A percentile compares a stretch with the other conserved stretches of the same genome.
These are phyloP conservation scores for Pseudocercospora crystallina DNA, from an alignment of 2,329 filamentous ascomycete genomes.

Conservation along the genomic window DNA sequence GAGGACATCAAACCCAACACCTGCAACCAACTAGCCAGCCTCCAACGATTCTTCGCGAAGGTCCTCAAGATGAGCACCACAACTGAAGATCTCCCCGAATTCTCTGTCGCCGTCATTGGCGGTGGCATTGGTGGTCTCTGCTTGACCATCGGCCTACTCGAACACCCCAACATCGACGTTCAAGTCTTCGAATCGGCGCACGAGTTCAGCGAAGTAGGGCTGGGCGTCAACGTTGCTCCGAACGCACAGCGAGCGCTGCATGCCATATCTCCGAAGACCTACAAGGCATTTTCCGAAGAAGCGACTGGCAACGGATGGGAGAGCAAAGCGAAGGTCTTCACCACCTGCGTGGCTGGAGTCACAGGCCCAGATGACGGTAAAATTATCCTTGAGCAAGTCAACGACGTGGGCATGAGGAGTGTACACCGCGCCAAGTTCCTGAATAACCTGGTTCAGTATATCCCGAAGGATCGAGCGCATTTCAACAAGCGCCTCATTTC, in stretches of 20 bases:
- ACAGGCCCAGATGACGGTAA: slow-evolving; percentile 7
- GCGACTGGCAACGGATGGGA: background rate
- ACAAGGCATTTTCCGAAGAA: slow-evolving; percentile 13
- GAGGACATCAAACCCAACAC: too few relatives aligned
- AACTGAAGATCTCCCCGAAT: too few relatives aligned
- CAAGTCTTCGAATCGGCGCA: slow-evolving; percentile 57
- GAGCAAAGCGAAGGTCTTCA: slow-evolving; percentile 5
- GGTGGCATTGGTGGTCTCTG: slow-evolving; percentile 52
- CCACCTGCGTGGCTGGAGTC: background rate
- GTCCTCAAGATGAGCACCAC: too few relatives aligned
- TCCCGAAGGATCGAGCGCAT: slow-evolving; percentile 37
- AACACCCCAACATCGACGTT: slow-evolving; percentile 47
- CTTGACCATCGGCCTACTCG: slow-evolving; percentile 53
- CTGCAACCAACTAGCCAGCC: too few relatives aligned
- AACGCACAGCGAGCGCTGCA: slow-evolving; percentile 55
- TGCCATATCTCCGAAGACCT: slow-evolving; percentile 49
- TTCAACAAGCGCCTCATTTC: slow-evolving; percentile 31
- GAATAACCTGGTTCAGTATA: slow-evolving; percentile 39
- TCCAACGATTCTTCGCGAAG: too few relatives aligned
- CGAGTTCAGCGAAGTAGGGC: slow-evolving; percentile 12
- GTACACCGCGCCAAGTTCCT: slow-evolving; percentile 43
- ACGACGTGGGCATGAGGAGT: background rate
- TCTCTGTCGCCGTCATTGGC: slow-evolving; percentile 9
- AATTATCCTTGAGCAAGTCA: background rate
- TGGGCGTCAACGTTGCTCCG: slow-evolving; percentile 46